Evolutionary conservation across 768 basidiomycete genomes (phyloP), one percentile per base, ranked within the genome.

Genomic region (Lactarius hatsudake): DNA sequence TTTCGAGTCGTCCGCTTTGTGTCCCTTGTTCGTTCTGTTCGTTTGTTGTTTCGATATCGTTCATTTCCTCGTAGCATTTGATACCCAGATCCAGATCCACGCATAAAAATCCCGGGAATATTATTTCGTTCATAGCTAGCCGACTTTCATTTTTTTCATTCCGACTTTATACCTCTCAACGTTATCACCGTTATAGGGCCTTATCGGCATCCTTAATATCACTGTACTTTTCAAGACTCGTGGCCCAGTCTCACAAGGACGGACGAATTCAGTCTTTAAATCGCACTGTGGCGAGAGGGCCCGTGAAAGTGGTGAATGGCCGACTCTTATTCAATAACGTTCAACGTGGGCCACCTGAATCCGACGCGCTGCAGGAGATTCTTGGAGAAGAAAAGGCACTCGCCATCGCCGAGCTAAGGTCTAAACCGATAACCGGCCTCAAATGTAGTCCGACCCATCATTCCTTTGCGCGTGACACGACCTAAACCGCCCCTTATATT

Each of bases 201-300:
- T 61, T 65, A 65, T 43, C 32, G 28, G 59, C 61, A 65, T 54
- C 60, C 59, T 43, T 61, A 65, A 65, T 65, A 53, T 12, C 59
- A 55, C n/a, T 65, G 64, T 65, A 30, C 59, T 54, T 55, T 63
- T 42, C 13, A 30, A 7, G 15, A 18, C 64, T 32, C 38, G 2
- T 30, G 17, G 18, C 56, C 9, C 12, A 9, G 34, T 57, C 34
- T 53, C 38, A 59, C 1, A 28, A 42, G 7, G 28, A 30, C 12
- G 82, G 85, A 55, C 2, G 88, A 92, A 73, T 55, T 38, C 10
- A 48, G 12, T 28, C 7, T 42, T 42, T 26, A 18, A 32, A 23
- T 57, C 55, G 23, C 34, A 23, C n/a, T 10, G 43, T 20, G 32
- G 32, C 32, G 32, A 34, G 32, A 34, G 32, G 32, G 32, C 28